Percentiles rank a stretch among this genome's conserved stretches.
phyloP scores from a whole-genome alignment of 768 basidiomycete species.

The Naematelia aurantialba region DNA sequence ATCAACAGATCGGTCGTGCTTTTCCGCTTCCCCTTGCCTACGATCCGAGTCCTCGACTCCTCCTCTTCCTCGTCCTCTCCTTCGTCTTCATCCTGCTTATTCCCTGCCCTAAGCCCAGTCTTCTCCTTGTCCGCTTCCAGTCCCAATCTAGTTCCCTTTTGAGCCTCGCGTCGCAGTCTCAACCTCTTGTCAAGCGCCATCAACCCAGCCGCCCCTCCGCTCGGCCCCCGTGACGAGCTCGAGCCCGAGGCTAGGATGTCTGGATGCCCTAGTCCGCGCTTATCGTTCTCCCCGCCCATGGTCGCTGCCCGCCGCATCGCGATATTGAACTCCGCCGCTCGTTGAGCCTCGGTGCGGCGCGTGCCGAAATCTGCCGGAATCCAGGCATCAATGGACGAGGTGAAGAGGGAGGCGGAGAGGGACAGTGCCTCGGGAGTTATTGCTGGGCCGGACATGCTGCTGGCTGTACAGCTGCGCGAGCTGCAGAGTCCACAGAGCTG shows the following conservation, averaged over 20 bases:
- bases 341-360: background rate
- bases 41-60: conserved; percentile 19
- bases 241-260: conserved; percentile 10
- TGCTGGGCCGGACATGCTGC: background rate
- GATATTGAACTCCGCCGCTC: background rate
- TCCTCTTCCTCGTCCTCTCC: conserved; percentile 28
- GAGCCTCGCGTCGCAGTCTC: too few species aligned
- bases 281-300: conserved; percentile 12
- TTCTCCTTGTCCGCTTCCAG: too few species aligned
- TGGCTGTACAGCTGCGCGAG: background rate
- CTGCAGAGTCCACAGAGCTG: too few species aligned
- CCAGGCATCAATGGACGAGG: conserved; percentile 28
- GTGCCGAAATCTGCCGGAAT: conserved; percentile 30
- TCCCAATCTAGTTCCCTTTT: conserved; percentile 8
- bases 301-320: conserved; percentile 5
- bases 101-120: too few species aligned
- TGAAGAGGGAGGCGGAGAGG: conserved; percentile 30
- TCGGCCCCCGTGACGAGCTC: conserved; percentile 3
- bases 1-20: conserved; percentile 13
- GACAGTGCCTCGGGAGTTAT: conserved; percentile 17
- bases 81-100: conserved; percentile 9
- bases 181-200: conserved; percentile 4
- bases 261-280: conserved; percentile 37
- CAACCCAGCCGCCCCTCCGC: conserved; percentile 9
- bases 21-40: conserved; percentile 19